Evolutionary conservation across 2,329 filamentous ascomycete genomes (phyloP), one percentile per base, ranked within the genome.

Genomic region (Sclerotinia nivalis): DNA sequence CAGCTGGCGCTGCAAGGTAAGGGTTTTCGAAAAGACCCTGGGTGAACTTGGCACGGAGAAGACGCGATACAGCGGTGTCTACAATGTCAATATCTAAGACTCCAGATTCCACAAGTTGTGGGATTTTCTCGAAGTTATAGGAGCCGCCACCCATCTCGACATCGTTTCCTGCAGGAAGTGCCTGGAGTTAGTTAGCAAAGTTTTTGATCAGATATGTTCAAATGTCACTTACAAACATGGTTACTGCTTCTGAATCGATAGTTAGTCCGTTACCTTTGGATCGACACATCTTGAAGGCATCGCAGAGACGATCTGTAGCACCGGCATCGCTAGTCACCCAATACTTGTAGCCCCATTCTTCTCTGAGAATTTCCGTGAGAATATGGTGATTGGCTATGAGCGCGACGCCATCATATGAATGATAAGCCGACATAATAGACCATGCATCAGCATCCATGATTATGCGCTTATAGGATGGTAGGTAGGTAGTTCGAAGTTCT

Each of bases 61-160:
- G 81, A 68, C 91, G 83, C 6, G 87, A 83, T 2, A 93, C 90
- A 5, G 91, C 90, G 12, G 82, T 85, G 77, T 93, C 84, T n/a
- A 93, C 86, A 37, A 85, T 76, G 8, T 84, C 80, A 40, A 87
- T 82, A 55, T 87, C 83, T 1, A 93, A 80, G 69, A 86, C 87
- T 0, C 89, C 89, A 1, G 85, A 83, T 68, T 86, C 80, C 22
- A 93, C 83, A 62, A 93, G 83, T 40, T 86, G 82, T 8, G 90
- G 88, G 66, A 93, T 92, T 49, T 83, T 85, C 73, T 88, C 83
- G 76, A 88, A 90, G 77, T 88, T 92, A 81, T 87, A 93, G 28
- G 88, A 89, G 28, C 91, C 91, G 52, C 91, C 90, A 18, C 91
- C 91, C 91, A 93, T 93, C 75, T 93, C 91, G 18, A 91, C 84